phyloP scores from a whole-genome alignment of 108 stramenopile species.

The Epipyxis sp. region DNA sequence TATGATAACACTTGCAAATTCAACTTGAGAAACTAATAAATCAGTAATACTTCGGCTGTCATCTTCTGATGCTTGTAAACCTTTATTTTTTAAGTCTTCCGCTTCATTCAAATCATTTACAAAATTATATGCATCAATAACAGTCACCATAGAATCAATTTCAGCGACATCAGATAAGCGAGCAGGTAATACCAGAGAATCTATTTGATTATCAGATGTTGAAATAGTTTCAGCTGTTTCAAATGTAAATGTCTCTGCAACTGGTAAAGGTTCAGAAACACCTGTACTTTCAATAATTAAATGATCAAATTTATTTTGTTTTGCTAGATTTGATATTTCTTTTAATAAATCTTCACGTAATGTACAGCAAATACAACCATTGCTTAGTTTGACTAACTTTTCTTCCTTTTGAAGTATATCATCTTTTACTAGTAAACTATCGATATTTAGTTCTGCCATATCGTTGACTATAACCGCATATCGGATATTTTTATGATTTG shows the following conservation, averaged over 20 bases:
- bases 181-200: constrained; percentile 12
- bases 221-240: background rate
- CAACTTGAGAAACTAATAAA: constrained; percentile 73
- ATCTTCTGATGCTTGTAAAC: constrained; percentile 42
- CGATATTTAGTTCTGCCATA: constrained; percentile 83
- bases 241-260: constrained; percentile 75
- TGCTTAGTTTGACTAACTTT: constrained; percentile 66
- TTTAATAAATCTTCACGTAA: constrained; percentile 73
- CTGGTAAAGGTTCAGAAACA: constrained; percentile 75
- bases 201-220: background rate
- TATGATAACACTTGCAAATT: constrained; percentile 77
- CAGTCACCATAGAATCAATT: constrained; percentile 75
- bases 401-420: constrained; percentile 58
- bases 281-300: constrained; percentile 81
- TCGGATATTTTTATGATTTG: constrained; percentile 69
- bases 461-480: constrained; percentile 94
- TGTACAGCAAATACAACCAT: constrained; percentile 89
- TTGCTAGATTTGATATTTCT: constrained; percentile 54
- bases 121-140: constrained; percentile 61
- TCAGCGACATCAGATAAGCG: constrained; percentile 54
- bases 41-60: constrained; percentile 63
- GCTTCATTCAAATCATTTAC: background rate
- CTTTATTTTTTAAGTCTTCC: constrained; percentile 33
- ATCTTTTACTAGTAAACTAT: constrained; percentile 67
- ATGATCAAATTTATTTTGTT: constrained; percentile 64